These are phyloP conservation scores for Wickerhamomyces tratensis DNA, from an alignment of 805 yeast genomes.

Conservation along the genomic window DNA sequence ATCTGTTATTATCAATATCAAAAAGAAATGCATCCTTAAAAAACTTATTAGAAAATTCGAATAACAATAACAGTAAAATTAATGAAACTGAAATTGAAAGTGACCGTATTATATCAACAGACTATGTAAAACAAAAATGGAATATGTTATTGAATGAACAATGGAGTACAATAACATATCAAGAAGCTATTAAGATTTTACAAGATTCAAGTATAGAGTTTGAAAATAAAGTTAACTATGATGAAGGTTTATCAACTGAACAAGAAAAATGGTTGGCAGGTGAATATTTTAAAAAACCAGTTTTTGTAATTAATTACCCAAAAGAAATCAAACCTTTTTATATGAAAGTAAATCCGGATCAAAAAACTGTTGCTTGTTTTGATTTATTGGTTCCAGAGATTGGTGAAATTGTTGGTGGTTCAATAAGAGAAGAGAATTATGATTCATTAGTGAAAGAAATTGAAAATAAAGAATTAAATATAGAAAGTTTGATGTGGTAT, in stretches of 20 bases:
- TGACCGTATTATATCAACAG: conserved; percentile 20
- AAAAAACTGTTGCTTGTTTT: conserved; percentile 74
- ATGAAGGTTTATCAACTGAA: conserved; percentile 67
- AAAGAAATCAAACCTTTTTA: conserved; percentile 74
- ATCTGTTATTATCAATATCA: conserved; percentile 23
- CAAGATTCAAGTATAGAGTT: conserved; percentile 22
- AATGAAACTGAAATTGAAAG: conserved; percentile 12
- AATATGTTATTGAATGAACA: conserved; percentile 28
- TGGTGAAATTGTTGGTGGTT: conserved; percentile 94
- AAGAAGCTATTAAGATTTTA: conserved; percentile 59
- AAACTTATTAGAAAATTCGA: too few species aligned
- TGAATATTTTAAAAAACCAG: conserved; percentile 55
- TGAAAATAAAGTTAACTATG: conserved; percentile 47
- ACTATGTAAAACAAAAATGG: conserved; percentile 42
- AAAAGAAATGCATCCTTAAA: conserved; percentile 16
- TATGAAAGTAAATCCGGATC: conserved; percentile 53
- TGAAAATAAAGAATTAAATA: conserved; percentile 42
- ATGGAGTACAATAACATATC: conserved; percentile 71
- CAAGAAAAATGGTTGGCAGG: conserved; percentile 91
- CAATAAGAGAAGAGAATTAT: conserved; percentile 71
- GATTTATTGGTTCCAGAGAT: conserved; percentile 84
- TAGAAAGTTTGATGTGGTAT: conserved; percentile 66
- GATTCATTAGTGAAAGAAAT: conserved; percentile 40
- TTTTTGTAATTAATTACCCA: conserved; percentile 89
- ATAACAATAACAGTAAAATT: too few species aligned